Evolutionary conservation across 768 basidiomycete species (phyloP).

Genomic region (Sporobolomyces phaffii): DNA sequence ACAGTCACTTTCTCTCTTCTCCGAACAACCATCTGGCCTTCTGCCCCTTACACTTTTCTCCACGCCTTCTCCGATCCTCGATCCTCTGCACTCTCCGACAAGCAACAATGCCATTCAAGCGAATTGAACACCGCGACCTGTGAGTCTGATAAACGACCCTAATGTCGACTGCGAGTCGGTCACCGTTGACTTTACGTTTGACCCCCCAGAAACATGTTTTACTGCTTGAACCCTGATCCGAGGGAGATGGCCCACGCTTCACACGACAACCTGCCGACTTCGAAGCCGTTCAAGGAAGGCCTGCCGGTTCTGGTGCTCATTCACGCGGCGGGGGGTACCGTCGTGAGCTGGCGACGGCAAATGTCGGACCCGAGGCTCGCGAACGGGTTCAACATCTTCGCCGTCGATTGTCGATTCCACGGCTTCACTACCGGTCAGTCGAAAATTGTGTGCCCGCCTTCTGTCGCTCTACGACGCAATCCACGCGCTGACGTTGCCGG

Average conservation of each 20-base stretch:
- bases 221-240: conserved; percentile 22
- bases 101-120: conserved; percentile 20
- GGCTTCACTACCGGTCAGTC: conserved; percentile 13
- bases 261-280: conserved; percentile 20
- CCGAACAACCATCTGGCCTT: no score
- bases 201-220: conserved; percentile 19
- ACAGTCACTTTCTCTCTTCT: no score
- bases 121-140: conserved; percentile 32
- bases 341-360: conserved; percentile 5
- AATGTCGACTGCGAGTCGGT: neutral
- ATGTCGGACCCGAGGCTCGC: conserved; percentile 16
- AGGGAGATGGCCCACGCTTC: neutral
- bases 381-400: conserved; percentile 14
- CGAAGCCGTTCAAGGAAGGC: conserved; percentile 12
- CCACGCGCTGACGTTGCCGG: no score
- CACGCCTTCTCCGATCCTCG: neutral
- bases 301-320: conserved; percentile 23
- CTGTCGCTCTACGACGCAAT: no score
- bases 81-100: neutral
- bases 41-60: no score
- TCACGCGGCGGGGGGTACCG: conserved; percentile 16
- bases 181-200: neutral
- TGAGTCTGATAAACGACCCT: neutral
- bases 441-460: no score
- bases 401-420: conserved; percentile 19